A percentile compares a stretch with the other conserved stretches of the same genome.
Conservation (phyloP, 352 stramenopile species). For the Phytophthora megakarya region DNA sequence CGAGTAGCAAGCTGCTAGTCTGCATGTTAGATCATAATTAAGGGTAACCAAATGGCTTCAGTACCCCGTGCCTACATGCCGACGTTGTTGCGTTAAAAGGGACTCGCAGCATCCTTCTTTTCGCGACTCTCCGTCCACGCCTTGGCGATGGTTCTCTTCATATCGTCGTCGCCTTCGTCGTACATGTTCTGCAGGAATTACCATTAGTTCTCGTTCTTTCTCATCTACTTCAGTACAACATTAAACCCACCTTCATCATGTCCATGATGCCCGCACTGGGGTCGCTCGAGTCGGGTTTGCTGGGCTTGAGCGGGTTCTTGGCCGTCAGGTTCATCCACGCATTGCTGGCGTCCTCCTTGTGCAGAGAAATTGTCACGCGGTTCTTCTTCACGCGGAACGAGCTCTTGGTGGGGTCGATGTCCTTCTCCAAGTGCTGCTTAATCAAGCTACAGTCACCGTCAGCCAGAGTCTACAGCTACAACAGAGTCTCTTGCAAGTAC, state of each 20-base stretch:
- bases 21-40: slow-evolving; percentile 42
- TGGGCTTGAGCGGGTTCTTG: slow-evolving; percentile 72
- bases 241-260: slow-evolving; percentile 83
- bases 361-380: slow-evolving; percentile 77
- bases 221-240: neutral
- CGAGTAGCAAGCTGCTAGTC: slow-evolving; percentile 22
- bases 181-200: slow-evolving; percentile 77
- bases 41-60: slow-evolving; percentile 8
- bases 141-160: slow-evolving; percentile 91
- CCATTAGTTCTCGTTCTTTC: neutral
- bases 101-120: slow-evolving; percentile 52
- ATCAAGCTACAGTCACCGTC: slow-evolving; percentile 47
- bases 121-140: slow-evolving; percentile 85
- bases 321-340: slow-evolving; percentile 85
- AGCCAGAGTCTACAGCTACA: neutral
- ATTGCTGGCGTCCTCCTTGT: slow-evolving; percentile 77
- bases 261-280: slow-evolving; percentile 88
- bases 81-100: slow-evolving; percentile 26
- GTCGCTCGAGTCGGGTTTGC: slow-evolving; percentile 60
- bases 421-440: slow-evolving; percentile 83
- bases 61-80: slow-evolving; percentile 6
- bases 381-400: slow-evolving; percentile 88
- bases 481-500: slow-evolving; percentile 8
- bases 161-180: slow-evolving; percentile 86
- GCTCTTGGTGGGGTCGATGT: slow-evolving; percentile 77